Conservation (phyloP, 148 eudicot genomes). For the Euryodendron excelsum region DNA sequence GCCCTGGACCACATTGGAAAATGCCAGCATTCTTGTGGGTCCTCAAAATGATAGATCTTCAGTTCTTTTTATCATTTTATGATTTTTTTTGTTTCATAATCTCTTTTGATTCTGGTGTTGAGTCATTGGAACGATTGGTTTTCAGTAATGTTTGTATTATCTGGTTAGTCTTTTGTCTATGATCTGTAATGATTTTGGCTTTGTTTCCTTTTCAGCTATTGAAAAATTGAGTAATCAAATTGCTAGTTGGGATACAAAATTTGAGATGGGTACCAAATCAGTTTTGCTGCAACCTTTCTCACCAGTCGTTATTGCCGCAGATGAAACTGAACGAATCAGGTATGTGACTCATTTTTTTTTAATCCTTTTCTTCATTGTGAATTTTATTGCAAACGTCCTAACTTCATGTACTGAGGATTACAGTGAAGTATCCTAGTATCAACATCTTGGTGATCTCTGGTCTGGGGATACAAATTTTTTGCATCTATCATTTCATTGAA, state of each 20-base stretch:
- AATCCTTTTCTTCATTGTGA: not conserved
- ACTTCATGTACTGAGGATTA: not conserved
- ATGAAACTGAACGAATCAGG: constrained; percentile 87
- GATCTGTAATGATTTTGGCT: not conserved
- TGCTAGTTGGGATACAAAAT: constrained; percentile 92
- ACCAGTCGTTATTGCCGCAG: constrained; percentile 84
- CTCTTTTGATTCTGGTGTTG: not conserved
- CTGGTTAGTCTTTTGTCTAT: not conserved
- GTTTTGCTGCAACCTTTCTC: constrained; percentile 76
- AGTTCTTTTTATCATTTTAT: not conserved
- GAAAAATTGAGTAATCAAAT: constrained; percentile 72
- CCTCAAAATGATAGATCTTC: constrained; percentile 2
- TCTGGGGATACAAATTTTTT: not conserved
- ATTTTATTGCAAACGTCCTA: not conserved
- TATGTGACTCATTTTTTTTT: constrained; percentile 14
- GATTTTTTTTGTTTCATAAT: not conserved
- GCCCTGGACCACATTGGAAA: constrained; percentile 71
- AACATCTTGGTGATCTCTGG: not conserved
- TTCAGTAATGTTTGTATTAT: not conserved
- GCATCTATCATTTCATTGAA: not conserved
- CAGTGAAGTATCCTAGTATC: not conserved
- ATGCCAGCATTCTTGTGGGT: constrained; percentile 88
- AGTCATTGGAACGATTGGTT: not conserved
- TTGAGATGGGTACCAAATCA: constrained; percentile 72
- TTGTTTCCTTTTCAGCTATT: constrained; percentile 49